These are phyloP conservation scores for Erodium moschatum DNA, from an alignment of 441 rosid species.

Conservation along the genomic window DNA sequence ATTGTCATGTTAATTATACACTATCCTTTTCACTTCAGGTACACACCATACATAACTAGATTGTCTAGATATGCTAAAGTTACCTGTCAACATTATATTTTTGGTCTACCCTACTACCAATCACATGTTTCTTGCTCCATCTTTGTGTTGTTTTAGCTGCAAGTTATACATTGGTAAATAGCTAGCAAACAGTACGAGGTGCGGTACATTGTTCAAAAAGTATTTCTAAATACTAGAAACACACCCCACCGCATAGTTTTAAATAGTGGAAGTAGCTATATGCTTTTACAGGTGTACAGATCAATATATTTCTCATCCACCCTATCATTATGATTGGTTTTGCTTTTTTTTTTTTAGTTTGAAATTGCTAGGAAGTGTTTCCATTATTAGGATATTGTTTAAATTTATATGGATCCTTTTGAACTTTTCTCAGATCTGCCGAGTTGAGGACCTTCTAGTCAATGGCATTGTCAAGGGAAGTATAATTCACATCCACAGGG, in stretches of 20 bases:
- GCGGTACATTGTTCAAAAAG: not conserved
- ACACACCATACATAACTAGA: slow-evolving; percentile 19
- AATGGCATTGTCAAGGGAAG: slow-evolving; percentile 82
- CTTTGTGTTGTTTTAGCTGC: not conserved
- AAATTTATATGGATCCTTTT: slow-evolving; percentile 13
- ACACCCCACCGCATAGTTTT: not conserved
- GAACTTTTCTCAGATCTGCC: slow-evolving; percentile 56
- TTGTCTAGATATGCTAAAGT: slow-evolving; percentile 13
- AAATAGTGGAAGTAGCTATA: not conserved
- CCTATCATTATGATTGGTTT: not conserved
- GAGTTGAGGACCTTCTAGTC: slow-evolving; percentile 93
- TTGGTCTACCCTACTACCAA: not conserved
- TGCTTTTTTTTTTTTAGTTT: not conserved
- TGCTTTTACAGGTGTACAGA: not conserved
- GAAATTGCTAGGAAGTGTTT: not conserved
- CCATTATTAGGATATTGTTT: not conserved
- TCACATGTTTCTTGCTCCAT: not conserved
- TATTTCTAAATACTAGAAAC: not conserved
- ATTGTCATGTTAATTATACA: slow-evolving; percentile 93
- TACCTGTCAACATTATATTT: not conserved
- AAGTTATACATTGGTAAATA: not conserved
- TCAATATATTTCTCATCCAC: not conserved
- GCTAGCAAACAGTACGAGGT: not conserved
- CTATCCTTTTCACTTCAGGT: slow-evolving; percentile 89
- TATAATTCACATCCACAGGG: slow-evolving; percentile 88